Base-by-base conservation (phyloP, 306 rosid species). In the Cicer judaicum region DNA sequence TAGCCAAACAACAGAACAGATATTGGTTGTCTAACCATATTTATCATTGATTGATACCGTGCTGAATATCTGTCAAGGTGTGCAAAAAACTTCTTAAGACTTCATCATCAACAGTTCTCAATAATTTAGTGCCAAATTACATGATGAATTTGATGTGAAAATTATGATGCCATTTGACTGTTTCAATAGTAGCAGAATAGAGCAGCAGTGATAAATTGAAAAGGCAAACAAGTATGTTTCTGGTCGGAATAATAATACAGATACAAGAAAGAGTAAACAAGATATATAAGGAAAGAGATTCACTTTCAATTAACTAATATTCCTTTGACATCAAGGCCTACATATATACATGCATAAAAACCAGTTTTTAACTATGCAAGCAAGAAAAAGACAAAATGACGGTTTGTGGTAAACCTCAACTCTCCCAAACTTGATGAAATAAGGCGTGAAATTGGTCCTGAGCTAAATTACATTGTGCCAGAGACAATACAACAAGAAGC, bases 251-350 rank as follows among this genome's bases (percentile, higher is more conserved):
- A 74, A 39, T 49, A 47, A 39, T 49, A 47, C 29, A 21, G 3
- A 38, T 53, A 39, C 47, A 47, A 66, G 42, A 39, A 38, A 10
- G 70, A 47, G 36, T 18, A 63, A 67, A 73, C 11, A 46, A 10
- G 47, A 19, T 8, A 55, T 10, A 70, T 65, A 19, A 69, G 81
- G 81, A 60, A n/a, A 73, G 46, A 9, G 13, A 7, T 39, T 39
- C 43, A 59, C 14, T 48, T 49, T 48, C 70, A 57, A 68, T 13
- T 13, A 56, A 11, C 48, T 38, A 65, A 55, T 38, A 42, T 42
- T 56, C 72, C 29, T 29, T 36, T 34, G 8, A 50, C 64, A 44
- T 38, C 67, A 64, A 16, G 74, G 70, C 68, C 7, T 2, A 64
- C 2, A 40, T 29, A 64, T 3, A 40, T 29, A 16, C 43, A 59